phyloP scores from a whole-genome alignment of 805 yeast genomes.

The Candida jianshihensis region DNA sequence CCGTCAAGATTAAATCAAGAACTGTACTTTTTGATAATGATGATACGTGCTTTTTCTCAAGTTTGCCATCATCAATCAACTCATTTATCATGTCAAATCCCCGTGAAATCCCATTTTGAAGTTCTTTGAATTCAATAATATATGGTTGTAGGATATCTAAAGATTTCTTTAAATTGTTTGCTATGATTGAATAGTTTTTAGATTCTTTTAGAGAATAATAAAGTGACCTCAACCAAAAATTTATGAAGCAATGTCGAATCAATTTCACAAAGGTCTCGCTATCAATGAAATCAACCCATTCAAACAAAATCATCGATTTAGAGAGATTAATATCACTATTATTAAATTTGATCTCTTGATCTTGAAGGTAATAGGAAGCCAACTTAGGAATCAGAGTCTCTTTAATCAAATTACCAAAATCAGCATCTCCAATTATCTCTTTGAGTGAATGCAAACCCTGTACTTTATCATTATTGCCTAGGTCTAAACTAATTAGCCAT shows the following conservation, averaged over 20 bases:
- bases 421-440: constrained; percentile 25
- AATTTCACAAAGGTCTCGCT: constrained; percentile 16
- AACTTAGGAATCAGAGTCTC: constrained; percentile 18
- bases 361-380: constrained; percentile 1
- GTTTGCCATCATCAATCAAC: constrained; percentile 16
- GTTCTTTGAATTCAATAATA: constrained; percentile 7
- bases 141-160: constrained; percentile 17
- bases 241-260: constrained; percentile 29
- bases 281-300: constrained; percentile 20
- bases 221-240: constrained; percentile 18
- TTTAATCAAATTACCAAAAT: constrained; percentile 14
- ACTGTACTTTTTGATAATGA: constrained; percentile 1
- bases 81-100: constrained; percentile 27
- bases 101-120: constrained; percentile 8
- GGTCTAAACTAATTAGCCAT: constrained; percentile 16
- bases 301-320: constrained; percentile 14
- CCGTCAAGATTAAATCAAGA: background rate
- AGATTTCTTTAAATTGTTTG: constrained; percentile 28
- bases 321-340: constrained; percentile 12
- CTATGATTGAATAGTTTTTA: constrained; percentile 5
- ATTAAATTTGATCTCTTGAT: constrained; percentile 4
- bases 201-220: constrained; percentile 4
- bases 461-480: constrained; percentile 1
- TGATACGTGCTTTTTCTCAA: constrained; percentile 7
- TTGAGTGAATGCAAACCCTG: constrained; percentile 25